Conservation (phyloP, 371 early-diverging fungal species). For the Syncephalis plumigaleata region DNA sequence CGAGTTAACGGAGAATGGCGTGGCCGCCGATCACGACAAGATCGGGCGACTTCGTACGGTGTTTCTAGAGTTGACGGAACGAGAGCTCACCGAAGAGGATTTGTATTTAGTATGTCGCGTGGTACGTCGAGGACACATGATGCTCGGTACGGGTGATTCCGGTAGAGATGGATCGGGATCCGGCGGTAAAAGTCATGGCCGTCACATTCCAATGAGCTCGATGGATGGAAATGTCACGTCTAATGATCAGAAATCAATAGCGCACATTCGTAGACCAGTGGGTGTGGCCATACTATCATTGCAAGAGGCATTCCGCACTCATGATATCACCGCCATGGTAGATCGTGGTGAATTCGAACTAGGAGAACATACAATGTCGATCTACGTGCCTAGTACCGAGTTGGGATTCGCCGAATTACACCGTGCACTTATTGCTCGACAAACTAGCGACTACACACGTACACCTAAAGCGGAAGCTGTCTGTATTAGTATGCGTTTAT, state of each 20-base stretch:
- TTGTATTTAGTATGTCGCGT: conserved; percentile 43
- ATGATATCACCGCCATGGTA: conserved; percentile 3
- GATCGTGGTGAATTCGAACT: background rate
- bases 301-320: conserved; percentile 15
- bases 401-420: conserved; percentile 28
- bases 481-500: conserved; percentile 27
- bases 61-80: conserved; percentile 31
- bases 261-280: conserved; percentile 31
- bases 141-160: conserved; percentile 24
- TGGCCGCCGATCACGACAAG: conserved; percentile 29
- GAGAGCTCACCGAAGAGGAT: conserved; percentile 24
- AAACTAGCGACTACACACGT: conserved; percentile 24
- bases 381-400: conserved; percentile 34
- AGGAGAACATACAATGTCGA: conserved; percentile 28
- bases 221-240: conserved; percentile 3
- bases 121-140: conserved; percentile 41
- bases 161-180: background rate
- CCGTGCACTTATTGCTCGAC: conserved; percentile 34
- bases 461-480: conserved; percentile 29
- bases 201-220: conserved; percentile 6
- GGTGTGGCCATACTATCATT: conserved; percentile 43
- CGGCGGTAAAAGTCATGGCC: conserved; percentile 1
- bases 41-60: conserved; percentile 29
- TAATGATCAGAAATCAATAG: conserved; percentile 2
- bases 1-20: conserved; percentile 28